Evolutionary conservation across 305 asterid genomes (phyloP).

Genomic region (Fraxinus ornus): DNA sequence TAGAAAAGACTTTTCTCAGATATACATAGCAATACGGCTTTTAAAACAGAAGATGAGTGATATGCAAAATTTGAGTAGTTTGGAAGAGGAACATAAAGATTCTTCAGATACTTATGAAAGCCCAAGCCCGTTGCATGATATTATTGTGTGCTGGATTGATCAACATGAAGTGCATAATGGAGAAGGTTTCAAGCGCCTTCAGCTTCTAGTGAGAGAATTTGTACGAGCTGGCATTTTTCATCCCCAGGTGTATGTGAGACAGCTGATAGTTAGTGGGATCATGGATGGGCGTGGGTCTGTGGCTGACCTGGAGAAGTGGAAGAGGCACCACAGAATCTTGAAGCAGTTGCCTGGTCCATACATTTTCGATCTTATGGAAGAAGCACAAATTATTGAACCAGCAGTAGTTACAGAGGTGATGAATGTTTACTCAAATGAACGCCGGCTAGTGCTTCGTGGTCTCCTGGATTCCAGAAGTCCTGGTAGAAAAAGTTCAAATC

Average conservation of each 20-base stretch:
- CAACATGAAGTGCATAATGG: conserved; percentile 86
- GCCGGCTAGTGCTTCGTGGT: conserved; percentile 77
- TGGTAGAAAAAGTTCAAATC: conserved; percentile 32
- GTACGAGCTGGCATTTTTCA: conserved; percentile 73
- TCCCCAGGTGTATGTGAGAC: conserved; percentile 92
- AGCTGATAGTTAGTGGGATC: conserved; percentile 88
- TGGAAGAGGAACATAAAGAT: conserved; percentile 38
- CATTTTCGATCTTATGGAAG: conserved; percentile 61
- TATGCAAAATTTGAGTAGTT: conserved; percentile 41
- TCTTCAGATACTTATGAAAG: conserved; percentile 61
- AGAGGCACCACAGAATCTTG: conserved; percentile 83
- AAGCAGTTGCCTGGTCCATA: conserved; percentile 81
- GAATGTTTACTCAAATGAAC: conserved; percentile 73
- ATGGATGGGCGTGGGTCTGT: conserved; percentile 67
- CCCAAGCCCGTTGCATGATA: conserved; percentile 89
- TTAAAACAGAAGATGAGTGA: conserved; percentile 72
- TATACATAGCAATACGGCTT: conserved; percentile 76
- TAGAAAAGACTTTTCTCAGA: conserved; percentile 75
- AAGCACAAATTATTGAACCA: conserved; percentile 58
- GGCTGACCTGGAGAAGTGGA: conserved; percentile 58
- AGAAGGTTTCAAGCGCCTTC: conserved; percentile 82
- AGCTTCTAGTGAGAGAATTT: conserved; percentile 73
- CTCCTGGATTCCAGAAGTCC: conserved; percentile 41
- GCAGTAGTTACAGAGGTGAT: conserved; percentile 56
- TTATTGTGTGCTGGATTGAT: conserved; percentile 94